A percentile compares a stretch with the other conserved stretches of the same genome.
phyloP scores from a whole-genome alignment of 768 basidiomycete species.

The Suillus hirtellus region DNA sequence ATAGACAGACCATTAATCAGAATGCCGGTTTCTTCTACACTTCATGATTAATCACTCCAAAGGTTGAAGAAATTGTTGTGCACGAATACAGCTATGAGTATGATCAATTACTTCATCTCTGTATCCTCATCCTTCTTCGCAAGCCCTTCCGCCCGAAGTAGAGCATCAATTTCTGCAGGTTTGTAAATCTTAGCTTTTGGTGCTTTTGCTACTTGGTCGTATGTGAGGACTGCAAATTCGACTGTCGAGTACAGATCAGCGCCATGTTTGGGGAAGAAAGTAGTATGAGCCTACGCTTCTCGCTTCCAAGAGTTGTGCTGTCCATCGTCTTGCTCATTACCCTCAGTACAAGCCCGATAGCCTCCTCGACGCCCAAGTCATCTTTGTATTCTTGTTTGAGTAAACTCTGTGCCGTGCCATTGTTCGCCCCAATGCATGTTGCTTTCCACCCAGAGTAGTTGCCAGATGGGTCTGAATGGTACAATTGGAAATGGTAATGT shows the following conservation, averaged over 20 bases:
- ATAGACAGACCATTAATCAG: neutral
- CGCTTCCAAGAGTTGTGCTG: slow-evolving; percentile 92
- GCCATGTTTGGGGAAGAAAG: neutral
- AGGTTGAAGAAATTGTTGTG: slow-evolving; percentile 3
- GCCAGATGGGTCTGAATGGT: slow-evolving; percentile 97
- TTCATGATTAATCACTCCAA: neutral
- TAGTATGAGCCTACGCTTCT: slow-evolving; percentile 71
- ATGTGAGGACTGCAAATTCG: slow-evolving; percentile 92
- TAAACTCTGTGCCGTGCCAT: slow-evolving; percentile 91
- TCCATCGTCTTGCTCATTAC: slow-evolving; percentile 99
- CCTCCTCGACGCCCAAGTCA: slow-evolving; percentile 87
- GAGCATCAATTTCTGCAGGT: slow-evolving; percentile 83
- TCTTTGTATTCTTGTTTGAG: slow-evolving; percentile 99
- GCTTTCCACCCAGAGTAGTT: slow-evolving; percentile 99
- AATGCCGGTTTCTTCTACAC: neutral
- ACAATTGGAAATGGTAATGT: slow-evolving; percentile 94
- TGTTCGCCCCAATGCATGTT: slow-evolving; percentile 98
- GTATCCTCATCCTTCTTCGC: slow-evolving; percentile 86
- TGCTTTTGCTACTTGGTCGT: slow-evolving; percentile 73
- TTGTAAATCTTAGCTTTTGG: slow-evolving; percentile 92
- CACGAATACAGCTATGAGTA: slow-evolving; percentile 8
- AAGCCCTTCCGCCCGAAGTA: slow-evolving; percentile 76
- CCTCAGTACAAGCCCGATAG: slow-evolving; percentile 86
- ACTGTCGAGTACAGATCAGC: slow-evolving; percentile 49
- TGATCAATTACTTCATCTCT: slow-evolving; percentile 62